Evolutionary conservation across 352 stramenopile species (phyloP).

Genomic region (Globisporangium middletonii): DNA sequence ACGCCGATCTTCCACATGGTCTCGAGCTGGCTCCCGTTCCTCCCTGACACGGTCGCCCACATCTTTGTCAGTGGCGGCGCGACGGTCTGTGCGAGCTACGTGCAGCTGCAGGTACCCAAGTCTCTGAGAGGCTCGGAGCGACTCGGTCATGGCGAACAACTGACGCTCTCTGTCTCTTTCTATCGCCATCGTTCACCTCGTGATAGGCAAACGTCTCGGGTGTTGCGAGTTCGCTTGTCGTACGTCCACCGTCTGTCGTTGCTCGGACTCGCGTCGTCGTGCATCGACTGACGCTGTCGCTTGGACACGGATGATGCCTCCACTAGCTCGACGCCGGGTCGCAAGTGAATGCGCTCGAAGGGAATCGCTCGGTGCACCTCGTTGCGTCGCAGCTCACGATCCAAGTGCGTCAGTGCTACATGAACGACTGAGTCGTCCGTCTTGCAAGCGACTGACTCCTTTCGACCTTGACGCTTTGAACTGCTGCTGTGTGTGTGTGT

Average conservation of each 20-base stretch:
- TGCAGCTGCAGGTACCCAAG: conserved; percentile 42
- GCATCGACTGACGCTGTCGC: too few relatives aligned
- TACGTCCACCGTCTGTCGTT: conserved; percentile 10
- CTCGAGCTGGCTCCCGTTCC: conserved; percentile 35
- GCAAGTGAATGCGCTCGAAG: conserved; percentile 35
- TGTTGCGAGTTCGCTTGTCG: conserved; percentile 41
- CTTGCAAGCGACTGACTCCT: not conserved
- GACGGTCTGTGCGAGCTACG: conserved; percentile 43
- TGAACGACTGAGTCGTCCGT: too few relatives aligned
- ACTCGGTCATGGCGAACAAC: not conserved
- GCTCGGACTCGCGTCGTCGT: not conserved
- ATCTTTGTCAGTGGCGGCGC: conserved; percentile 68
- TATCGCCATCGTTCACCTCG: not conserved
- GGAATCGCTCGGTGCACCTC: conserved; percentile 24
- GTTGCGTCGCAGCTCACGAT: conserved; percentile 38
- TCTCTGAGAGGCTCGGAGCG: not conserved
- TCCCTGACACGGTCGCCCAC: conserved; percentile 47
- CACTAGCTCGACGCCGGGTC: conserved; percentile 43
- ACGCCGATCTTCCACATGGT: conserved; percentile 63
- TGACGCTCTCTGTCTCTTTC: not conserved
- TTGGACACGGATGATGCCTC: not conserved
- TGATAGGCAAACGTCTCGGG: conserved; percentile 27
- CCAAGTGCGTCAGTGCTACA: conserved; percentile 19
- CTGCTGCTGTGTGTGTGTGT: not conserved
- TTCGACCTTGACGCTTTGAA: not conserved